phyloP scores from a whole-genome alignment of 1,284 basidiomycete genomes.

The Trichosporon asahii region DNA sequence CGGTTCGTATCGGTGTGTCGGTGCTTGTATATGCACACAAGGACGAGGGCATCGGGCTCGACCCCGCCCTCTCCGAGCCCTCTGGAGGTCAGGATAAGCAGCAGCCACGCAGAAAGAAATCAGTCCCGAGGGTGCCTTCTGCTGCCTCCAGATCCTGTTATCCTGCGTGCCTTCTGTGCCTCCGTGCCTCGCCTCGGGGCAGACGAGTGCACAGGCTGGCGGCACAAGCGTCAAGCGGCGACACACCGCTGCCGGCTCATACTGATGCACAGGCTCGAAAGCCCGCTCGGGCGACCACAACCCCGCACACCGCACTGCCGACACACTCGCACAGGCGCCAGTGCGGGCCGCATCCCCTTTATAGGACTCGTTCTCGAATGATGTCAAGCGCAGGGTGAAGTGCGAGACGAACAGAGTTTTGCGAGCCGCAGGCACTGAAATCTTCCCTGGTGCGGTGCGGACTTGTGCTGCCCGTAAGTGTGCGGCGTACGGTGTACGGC shows the following conservation, averaged over 20 bases:
- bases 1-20: background rate
- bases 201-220: background rate
- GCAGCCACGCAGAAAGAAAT: conserved; percentile 1
- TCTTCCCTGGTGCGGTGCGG: background rate
- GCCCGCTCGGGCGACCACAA: background rate
- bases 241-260: background rate
- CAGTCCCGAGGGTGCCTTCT: conserved; percentile 5
- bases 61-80: background rate
- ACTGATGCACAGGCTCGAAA: background rate
- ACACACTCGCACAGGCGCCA: background rate
- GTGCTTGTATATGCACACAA: background rate
- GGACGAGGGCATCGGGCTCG: background rate
- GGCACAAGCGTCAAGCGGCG: background rate
- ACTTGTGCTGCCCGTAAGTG: background rate
- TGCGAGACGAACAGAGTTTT: background rate
- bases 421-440: background rate
- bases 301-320: too few relatives aligned
- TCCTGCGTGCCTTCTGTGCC: background rate
- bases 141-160: background rate
- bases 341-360: background rate
- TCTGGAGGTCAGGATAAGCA: background rate
- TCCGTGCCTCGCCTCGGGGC: background rate
- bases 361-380: too few relatives aligned
- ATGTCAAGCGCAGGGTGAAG: background rate
- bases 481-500: background rate